Conservation (phyloP, 768 basidiomycete species). For the Lyophyllum atratum region DNA sequence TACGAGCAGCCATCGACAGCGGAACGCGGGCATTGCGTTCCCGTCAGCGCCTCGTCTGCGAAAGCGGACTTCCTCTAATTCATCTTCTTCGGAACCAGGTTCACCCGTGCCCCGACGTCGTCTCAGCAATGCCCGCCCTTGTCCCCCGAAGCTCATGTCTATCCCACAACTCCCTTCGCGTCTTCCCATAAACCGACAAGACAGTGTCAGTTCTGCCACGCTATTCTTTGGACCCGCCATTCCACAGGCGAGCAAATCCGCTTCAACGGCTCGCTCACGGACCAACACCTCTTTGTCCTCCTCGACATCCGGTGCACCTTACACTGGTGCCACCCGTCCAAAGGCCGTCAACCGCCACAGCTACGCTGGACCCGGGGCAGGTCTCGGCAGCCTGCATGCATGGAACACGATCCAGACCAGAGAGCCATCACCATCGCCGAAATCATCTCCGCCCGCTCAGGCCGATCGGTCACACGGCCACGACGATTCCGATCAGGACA, state of each 20-base stretch:
- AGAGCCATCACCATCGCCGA: slow-evolving; percentile 44
- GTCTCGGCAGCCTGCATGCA: slow-evolving; percentile 23
- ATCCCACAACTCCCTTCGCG: slow-evolving; percentile 23
- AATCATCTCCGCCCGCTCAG: slow-evolving; percentile 44
- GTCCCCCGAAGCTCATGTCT: slow-evolving; percentile 15
- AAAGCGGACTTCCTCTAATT: slow-evolving; percentile 33
- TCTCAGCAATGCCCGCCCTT: slow-evolving; percentile 39
- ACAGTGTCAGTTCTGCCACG: slow-evolving; percentile 60
- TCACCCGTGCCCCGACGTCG: slow-evolving; percentile 61
- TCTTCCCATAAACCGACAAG: slow-evolving; percentile 48
- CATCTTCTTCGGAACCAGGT: slow-evolving; percentile 50
- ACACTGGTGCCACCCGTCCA: slow-evolving; percentile 26
- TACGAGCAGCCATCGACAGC: slow-evolving; percentile 5
- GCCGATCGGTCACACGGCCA: slow-evolving; percentile 22
- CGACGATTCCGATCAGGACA: slow-evolving; percentile 54
- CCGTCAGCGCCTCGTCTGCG: slow-evolving; percentile 45
- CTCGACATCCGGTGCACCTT: slow-evolving; percentile 20
- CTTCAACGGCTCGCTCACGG: slow-evolving; percentile 29
- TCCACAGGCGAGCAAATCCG: slow-evolving; percentile 24
- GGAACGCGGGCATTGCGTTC: slow-evolving; percentile 30
- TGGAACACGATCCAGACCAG: slow-evolving; percentile 46
- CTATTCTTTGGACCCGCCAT: slow-evolving; percentile 71
- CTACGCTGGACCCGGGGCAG: slow-evolving; percentile 54
- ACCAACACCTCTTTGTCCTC: slow-evolving; percentile 30
- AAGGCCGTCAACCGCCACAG: slow-evolving; percentile 58